phyloP scores from a whole-genome alignment of 2,329 filamentous ascomycete species.

The Penicillium oxalicum region DNA sequence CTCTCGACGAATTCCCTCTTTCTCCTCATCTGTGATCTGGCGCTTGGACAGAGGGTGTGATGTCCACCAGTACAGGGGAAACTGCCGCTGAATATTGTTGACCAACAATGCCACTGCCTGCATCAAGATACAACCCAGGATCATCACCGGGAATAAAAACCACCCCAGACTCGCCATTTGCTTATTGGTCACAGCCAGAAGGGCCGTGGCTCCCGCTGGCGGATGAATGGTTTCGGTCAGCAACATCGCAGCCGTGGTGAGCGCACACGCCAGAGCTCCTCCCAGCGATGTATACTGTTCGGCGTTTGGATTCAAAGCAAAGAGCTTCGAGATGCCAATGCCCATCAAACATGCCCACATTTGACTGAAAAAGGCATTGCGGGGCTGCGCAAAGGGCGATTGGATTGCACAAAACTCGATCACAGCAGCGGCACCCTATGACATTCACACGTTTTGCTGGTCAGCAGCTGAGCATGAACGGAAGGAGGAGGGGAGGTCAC shows the following conservation, averaged over 20 bases:
- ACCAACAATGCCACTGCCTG: constrained; percentile 56
- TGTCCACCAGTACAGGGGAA: constrained; percentile 63
- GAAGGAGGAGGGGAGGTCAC: not conserved
- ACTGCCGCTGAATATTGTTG: constrained; percentile 64
- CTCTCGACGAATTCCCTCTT: constrained; percentile 16
- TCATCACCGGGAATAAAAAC: constrained; percentile 59
- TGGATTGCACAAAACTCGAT: constrained; percentile 67
- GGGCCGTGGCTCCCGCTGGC: constrained; percentile 66
- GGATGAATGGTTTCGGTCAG: constrained; percentile 68
- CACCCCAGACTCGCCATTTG: constrained; percentile 53
- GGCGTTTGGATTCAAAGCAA: constrained; percentile 47
- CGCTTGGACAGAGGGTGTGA: constrained; percentile 23
- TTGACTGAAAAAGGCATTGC: constrained; percentile 64
- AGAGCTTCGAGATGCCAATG: constrained; percentile 59
- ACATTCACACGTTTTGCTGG: not conserved
- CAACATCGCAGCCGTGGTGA: constrained; percentile 59
- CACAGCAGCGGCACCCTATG: constrained; percentile 66
- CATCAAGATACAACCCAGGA: constrained; percentile 58
- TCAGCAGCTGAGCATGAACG: not conserved
- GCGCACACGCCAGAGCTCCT: constrained; percentile 59
- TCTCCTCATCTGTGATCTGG: constrained; percentile 18
- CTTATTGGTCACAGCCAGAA: constrained; percentile 57
- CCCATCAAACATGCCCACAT: constrained; percentile 57
- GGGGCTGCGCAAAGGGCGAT: constrained; percentile 66
- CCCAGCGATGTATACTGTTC: constrained; percentile 57